Evolutionary conservation across 2,329 filamentous ascomycete species (phyloP).

Genomic region (Colletotrichum eleusines): DNA sequence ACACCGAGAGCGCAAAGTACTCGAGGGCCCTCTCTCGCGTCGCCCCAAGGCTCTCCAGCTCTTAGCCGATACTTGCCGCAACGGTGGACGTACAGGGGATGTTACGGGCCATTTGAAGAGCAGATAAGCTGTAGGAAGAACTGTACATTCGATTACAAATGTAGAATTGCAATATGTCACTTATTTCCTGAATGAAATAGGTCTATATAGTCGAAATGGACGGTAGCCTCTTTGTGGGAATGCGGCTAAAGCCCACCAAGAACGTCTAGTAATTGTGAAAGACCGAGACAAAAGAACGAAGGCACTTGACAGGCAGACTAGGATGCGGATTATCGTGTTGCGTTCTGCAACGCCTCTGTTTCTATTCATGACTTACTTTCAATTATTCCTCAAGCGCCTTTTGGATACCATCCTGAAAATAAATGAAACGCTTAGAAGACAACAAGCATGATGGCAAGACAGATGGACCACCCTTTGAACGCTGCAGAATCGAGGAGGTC

Average conservation of each 20-base stretch:
- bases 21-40: not conserved
- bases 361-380: not conserved
- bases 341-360: not conserved
- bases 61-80: not conserved
- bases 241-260: not conserved
- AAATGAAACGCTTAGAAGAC: slow-evolving; percentile 39
- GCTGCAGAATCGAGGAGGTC: slow-evolving; percentile 54
- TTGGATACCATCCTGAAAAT: not conserved
- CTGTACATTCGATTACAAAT: not conserved
- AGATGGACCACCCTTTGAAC: slow-evolving; percentile 54
- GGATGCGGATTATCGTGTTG: not conserved
- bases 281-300: too few relatives aligned
- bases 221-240: not conserved
- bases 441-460: slow-evolving; percentile 51
- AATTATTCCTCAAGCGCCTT: not conserved
- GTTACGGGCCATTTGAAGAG: not conserved
- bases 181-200: not conserved
- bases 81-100: not conserved
- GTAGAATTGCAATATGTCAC: not conserved
- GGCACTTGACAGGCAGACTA: too few relatives aligned
- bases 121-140: not conserved
- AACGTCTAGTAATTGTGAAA: too few relatives aligned
- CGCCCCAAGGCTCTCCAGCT: not conserved
- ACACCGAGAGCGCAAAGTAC: slow-evolving; percentile 11
- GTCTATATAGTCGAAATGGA: not conserved